Percentiles rank a stretch among this genome's conserved stretches.
Conservation (phyloP, 176 grass and related monocot species). For the Juncus inflexus region DNA sequence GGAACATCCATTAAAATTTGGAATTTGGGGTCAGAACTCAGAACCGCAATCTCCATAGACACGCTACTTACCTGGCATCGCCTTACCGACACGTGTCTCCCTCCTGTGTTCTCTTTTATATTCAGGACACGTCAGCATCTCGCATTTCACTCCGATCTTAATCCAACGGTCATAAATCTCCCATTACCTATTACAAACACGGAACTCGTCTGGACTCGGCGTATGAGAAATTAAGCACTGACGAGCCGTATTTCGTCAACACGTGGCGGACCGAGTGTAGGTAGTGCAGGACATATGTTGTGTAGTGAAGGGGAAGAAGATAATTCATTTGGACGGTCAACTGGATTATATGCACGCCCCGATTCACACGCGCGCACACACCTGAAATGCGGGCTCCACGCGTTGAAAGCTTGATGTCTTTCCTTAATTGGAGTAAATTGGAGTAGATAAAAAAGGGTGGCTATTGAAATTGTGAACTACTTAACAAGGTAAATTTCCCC, state of each 20-base stretch:
- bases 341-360: conserved; percentile 3
- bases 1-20: too few relatives aligned
- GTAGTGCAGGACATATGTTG: conserved; percentile 3
- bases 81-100: conserved; percentile 11
- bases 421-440: neutral
- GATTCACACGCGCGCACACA: neutral
- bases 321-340: conserved; percentile 22
- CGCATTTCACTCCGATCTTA: neutral
- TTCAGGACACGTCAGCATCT: neutral
- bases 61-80: neutral
- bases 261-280: conserved; percentile 4
- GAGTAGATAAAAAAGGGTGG: conserved; percentile 1
- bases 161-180: conserved; percentile 7
- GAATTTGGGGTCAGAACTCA: too few relatives aligned
- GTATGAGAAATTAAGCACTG: too few relatives aligned
- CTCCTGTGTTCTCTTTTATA: neutral
- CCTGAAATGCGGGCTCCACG: conserved; percentile 2
- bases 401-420: neutral
- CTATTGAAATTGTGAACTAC: neutral
- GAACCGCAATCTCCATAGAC: neutral
- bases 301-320: neutral
- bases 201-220: neutral
- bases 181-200: neutral
- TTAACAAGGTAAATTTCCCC: conserved; percentile 21
- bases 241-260: too few relatives aligned